Evolutionary conservation across 2,329 filamentous ascomycete species (phyloP), one percentile per base, ranked within the genome.

Genomic region (Fusarium nurragi): DNA sequence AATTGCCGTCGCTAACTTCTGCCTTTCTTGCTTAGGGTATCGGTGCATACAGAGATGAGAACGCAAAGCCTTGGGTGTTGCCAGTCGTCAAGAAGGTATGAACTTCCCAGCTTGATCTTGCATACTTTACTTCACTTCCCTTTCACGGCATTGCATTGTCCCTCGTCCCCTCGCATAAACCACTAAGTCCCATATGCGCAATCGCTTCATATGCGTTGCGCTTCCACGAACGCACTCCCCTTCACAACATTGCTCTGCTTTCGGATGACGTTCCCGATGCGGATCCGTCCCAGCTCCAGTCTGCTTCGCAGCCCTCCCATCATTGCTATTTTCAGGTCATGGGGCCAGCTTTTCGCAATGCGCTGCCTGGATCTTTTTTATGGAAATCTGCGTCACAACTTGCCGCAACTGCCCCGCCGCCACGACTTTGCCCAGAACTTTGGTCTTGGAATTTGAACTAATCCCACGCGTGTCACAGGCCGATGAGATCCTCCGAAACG

Each of bases 51-150:
- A 87, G 95, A 76, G 95, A 97, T 75, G 85, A 98, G 81, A 90
- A 94, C 76, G 94, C 93, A 62, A 98, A 98, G 83, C 95, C 95
- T 4, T 99, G 95, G 95, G 89, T 99, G 63, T 81, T 99, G 65
- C 94, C 95, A 19, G 94, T 98, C 4, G 94, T 98, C 63, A 96
- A 93, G 82, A 96, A 97, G 91, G 94, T 97, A 81, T 51, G 69
- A 50, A 32, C 37, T 56, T 53, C 59, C 50, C 46, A 34, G 48
- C 25, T 41, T 40, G 19, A 54, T 40, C 38, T 39, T 26, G 26
- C 36, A 16, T 46, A 45, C 37, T 58, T 34, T 46, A 39, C 25
- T 58, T 44, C 47, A 21, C 39, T 62, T 47, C 32, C 44, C 25
- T 39, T 61, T 40, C 54, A 46, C 28, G 53, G 23, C 54, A 45